Percentiles rank a stretch among this genome's conserved stretches.
Conservation (phyloP, 768 basidiomycete species). For the Trametes villosa region DNA sequence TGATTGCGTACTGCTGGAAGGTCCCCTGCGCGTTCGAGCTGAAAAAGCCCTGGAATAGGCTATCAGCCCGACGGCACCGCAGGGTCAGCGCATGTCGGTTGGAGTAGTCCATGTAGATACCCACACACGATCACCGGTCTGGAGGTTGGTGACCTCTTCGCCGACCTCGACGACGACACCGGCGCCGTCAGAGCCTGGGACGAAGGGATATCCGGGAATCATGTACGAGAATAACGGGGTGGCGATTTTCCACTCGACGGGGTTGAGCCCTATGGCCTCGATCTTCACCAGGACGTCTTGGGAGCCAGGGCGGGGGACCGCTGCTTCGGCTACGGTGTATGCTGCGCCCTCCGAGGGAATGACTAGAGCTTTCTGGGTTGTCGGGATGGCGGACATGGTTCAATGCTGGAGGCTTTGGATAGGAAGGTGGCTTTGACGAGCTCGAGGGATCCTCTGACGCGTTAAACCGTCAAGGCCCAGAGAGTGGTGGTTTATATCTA, state of each 20-base stretch:
- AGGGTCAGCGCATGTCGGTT: slow-evolving; percentile 29
- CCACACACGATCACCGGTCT: slow-evolving; percentile 43
- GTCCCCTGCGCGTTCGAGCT: too few relatives aligned
- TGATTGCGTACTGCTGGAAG: slow-evolving; percentile 27
- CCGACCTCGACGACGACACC: slow-evolving; percentile 46
- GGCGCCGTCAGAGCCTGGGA: slow-evolving; percentile 44
- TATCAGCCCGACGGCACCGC: too few relatives aligned
- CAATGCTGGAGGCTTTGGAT: too few relatives aligned
- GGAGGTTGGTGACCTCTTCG: slow-evolving; percentile 40
- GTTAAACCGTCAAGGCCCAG: too few relatives aligned
- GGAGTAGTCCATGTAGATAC: slow-evolving; percentile 4
- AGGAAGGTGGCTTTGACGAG: too few relatives aligned
- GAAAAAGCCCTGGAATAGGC: too few relatives aligned
- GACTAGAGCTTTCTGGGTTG: background rate
- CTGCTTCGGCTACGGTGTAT: background rate
- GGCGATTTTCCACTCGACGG: slow-evolving; percentile 39
- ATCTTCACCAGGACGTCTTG: slow-evolving; percentile 38
- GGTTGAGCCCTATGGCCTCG: slow-evolving; percentile 35
- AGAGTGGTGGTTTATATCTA: too few relatives aligned
- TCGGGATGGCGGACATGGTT: background rate
- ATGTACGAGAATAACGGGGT: slow-evolving; percentile 30
- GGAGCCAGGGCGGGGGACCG: slow-evolving; percentile 18
- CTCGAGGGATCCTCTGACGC: too few relatives aligned
- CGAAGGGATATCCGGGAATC: slow-evolving; percentile 38
- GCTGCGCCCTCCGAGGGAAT: background rate